These are phyloP conservation scores for Aspergillus indologenus DNA, from an alignment of 495 filamentous ascomycete species.

Conservation along the genomic window DNA sequence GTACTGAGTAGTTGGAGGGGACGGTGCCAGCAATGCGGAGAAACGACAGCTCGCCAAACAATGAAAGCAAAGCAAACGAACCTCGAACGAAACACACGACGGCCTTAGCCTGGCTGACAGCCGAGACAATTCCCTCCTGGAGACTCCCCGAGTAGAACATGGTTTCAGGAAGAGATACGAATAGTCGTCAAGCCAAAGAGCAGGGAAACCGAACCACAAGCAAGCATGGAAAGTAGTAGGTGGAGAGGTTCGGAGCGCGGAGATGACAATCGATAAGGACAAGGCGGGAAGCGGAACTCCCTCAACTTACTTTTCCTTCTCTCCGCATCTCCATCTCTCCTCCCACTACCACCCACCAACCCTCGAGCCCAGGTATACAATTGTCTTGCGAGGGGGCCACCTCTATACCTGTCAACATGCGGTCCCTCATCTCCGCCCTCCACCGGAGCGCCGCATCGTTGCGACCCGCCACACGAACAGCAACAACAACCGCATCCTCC, in stretches of 20 bases:
- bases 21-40: slow-evolving; percentile 7
- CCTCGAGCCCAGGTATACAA: not conserved
- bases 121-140: slow-evolving; percentile 71
- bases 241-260: slow-evolving; percentile 10
- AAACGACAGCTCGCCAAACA: not conserved
- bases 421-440: slow-evolving; percentile 32
- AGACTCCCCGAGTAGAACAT: slow-evolving; percentile 82
- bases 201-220: not conserved
- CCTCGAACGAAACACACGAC: slow-evolving; percentile 70
- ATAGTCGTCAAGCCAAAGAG: not conserved
- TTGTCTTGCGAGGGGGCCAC: too few relatives aligned
- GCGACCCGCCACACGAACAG: too few relatives aligned
- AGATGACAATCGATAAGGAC: not conserved
- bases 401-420: too few relatives aligned
- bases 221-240: too few relatives aligned
- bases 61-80: slow-evolving; percentile 38
- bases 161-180: slow-evolving; percentile 1
- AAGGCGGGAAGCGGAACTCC: not conserved
- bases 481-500: too few relatives aligned
- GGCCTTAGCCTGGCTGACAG: slow-evolving; percentile 62
- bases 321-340: too few relatives aligned
- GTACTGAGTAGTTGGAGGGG: not conserved
- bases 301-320: not conserved
- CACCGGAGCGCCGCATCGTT: slow-evolving; percentile 25
- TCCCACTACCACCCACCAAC: too few relatives aligned